These are phyloP conservation scores for Jaltomata sinuosa DNA, from an alignment of 257 asterid species.

Conservation along the genomic window DNA sequence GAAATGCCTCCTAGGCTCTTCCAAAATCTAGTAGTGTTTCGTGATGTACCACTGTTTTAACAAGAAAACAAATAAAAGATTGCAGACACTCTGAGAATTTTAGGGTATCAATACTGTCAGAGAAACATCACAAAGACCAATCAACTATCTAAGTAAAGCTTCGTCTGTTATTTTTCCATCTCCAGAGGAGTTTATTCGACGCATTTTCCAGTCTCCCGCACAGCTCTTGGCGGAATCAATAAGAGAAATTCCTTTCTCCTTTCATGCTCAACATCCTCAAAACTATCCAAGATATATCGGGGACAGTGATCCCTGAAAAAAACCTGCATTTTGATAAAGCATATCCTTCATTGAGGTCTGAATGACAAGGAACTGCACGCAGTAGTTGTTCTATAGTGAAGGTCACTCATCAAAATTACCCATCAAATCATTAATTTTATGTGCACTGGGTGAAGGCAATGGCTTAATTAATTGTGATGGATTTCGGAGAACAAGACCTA, in stretches of 20 bases:
- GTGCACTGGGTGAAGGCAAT: neutral
- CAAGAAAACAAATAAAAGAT: neutral
- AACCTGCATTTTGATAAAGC: conserved; percentile 49
- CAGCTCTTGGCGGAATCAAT: too few species aligned
- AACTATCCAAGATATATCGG: conserved; percentile 66
- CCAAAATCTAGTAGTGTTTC: too few species aligned
- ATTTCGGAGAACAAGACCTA: too few species aligned
- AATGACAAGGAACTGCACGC: neutral
- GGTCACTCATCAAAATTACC: neutral
- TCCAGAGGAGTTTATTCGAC: too few species aligned
- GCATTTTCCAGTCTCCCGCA: too few species aligned
- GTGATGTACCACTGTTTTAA: neutral
- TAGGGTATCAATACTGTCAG: conserved; percentile 27
- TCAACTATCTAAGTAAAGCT: too few species aligned
- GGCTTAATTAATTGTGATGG: too few species aligned
- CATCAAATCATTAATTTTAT: neutral
- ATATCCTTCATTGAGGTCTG: neutral
- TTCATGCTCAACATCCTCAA: conserved; percentile 78
- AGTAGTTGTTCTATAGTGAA: neutral
- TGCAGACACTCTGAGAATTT: neutral
- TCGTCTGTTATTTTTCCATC: too few species aligned
- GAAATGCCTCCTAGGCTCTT: too few species aligned
- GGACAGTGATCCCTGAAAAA: conserved; percentile 56
- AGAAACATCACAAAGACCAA: conserved; percentile 37
- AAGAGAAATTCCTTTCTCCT: too few species aligned